Evolutionary conservation across 2,329 filamentous ascomycete genomes (phyloP), one percentile per base, ranked within the genome.

Genomic region (Neoarthrinium moseri): DNA sequence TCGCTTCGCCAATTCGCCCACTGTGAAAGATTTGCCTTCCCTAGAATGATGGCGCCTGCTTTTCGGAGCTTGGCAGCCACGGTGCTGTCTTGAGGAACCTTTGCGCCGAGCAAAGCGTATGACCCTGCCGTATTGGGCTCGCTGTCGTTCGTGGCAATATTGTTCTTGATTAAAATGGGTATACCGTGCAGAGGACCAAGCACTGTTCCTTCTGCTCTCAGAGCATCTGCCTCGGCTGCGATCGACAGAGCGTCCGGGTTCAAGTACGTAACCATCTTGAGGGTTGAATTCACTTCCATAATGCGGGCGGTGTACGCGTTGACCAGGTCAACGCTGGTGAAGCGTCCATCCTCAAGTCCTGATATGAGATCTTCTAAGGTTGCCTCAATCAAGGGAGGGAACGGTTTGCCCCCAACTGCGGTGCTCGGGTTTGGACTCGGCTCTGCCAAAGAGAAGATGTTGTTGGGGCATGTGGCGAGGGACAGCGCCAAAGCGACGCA

Each of bases 91-190:
- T 66, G 60, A 7, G 74, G 70, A 0, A 81, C 72, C 51, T 72
- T 77, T 7, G 83, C 75, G 0, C 82, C 81, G 0, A 83, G 56
- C 0, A 89, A 69, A 2, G 81, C 76, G 50, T 75, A 84, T 0
- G 84, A 88, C 3, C 84, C 84, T 3, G 83, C 69, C 0, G 67
- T 82, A 51, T 80, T 86, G 56, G 81, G 75, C 80, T 86, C 83
- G 48, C 70, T 60, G 56, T 86, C 82, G 2, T 65, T 59, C 0
- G 83, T 86, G 12, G 77, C 82, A 39, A 87, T 84, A 57, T 83
- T 85, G 63, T 84, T 78, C 61, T 87, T 87, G 64, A 87, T 70
- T 5, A 86, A 63, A 20, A 87, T 76, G 0, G 83, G 84, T 4
- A 87, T 72, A 5, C 84, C 83, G 57, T 87, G 81, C 0, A 86